Evolutionary conservation across 352 stramenopile species (phyloP).

Genomic region (Aphanomyces invadans): DNA sequence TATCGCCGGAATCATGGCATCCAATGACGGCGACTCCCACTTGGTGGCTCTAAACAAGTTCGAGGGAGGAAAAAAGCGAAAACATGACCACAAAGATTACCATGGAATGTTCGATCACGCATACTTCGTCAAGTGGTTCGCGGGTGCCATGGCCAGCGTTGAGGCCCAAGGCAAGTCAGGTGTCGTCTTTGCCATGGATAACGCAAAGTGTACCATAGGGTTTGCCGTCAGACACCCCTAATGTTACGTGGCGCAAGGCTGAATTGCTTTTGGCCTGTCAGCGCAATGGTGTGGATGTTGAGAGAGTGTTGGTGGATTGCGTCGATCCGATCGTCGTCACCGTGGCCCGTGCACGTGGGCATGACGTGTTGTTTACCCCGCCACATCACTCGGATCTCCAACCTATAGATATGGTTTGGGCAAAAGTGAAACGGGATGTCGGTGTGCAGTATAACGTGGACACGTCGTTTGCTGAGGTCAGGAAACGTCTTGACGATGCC

Average conservation of each 20-base stretch:
- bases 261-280: background rate
- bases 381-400: background rate
- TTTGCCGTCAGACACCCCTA: background rate
- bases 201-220: background rate
- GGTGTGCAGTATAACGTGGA: background rate
- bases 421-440: background rate
- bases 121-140: background rate
- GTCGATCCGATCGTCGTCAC: slow-evolving; percentile 3
- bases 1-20: background rate
- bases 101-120: slow-evolving; percentile 20
- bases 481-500: background rate
- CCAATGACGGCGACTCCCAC: background rate
- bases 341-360: background rate
- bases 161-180: background rate
- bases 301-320: background rate
- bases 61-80: slow-evolving; percentile 13
- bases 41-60: slow-evolving; percentile 21
- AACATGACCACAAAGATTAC: slow-evolving; percentile 22
- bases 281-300: background rate
- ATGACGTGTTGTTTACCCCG: background rate
- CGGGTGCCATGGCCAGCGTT: background rate
- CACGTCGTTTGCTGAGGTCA: background rate
- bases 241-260: background rate
- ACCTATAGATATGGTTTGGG: background rate
- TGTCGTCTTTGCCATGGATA: background rate